These are phyloP conservation scores for Diatrype stigma DNA, from an alignment of 2,329 filamentous ascomycete species.

Conservation along the genomic window DNA sequence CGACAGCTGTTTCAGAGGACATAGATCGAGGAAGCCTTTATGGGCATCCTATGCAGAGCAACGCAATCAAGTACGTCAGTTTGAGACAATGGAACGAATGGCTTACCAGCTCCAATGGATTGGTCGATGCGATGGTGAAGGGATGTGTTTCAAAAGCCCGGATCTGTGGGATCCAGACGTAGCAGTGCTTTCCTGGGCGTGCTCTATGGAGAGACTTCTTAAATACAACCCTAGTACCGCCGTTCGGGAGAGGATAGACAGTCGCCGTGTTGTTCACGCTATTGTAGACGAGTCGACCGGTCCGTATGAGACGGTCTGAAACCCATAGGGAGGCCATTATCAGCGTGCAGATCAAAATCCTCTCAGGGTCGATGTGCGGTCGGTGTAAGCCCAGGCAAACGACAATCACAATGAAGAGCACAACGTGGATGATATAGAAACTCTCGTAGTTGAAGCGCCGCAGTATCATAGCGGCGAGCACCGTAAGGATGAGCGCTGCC, in stretches of 20 bases:
- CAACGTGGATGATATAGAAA: constrained; percentile 42
- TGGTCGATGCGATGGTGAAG: constrained; percentile 54
- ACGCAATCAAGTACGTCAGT: too few species aligned
- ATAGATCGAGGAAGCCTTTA: not conserved
- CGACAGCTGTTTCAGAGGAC: not conserved
- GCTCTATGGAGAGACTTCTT: constrained; percentile 42
- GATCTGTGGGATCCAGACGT: constrained; percentile 59
- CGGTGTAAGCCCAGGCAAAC: constrained; percentile 40
- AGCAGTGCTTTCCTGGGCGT: constrained; percentile 56
- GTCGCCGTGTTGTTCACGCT: constrained; percentile 36
- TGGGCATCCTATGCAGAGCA: not conserved
- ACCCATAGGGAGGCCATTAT: constrained; percentile 38
- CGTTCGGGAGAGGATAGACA: constrained; percentile 38
- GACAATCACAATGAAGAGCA: constrained; percentile 36
- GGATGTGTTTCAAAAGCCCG: constrained; percentile 57
- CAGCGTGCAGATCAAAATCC: constrained; percentile 34
- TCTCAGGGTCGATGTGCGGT: constrained; percentile 32
- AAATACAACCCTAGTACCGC: constrained; percentile 41
- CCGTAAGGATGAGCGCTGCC: constrained; percentile 33
- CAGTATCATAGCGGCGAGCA: constrained; percentile 29
- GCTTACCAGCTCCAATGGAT: constrained; percentile 48
- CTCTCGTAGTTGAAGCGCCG: constrained; percentile 40
- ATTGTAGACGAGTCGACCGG: constrained; percentile 31
- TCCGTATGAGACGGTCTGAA: constrained; percentile 39
- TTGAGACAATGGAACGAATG: not conserved